Conservation (phyloP, 2,329 filamentous ascomycete species). For the Teratosphaeria pseudoeucalypti region DNA sequence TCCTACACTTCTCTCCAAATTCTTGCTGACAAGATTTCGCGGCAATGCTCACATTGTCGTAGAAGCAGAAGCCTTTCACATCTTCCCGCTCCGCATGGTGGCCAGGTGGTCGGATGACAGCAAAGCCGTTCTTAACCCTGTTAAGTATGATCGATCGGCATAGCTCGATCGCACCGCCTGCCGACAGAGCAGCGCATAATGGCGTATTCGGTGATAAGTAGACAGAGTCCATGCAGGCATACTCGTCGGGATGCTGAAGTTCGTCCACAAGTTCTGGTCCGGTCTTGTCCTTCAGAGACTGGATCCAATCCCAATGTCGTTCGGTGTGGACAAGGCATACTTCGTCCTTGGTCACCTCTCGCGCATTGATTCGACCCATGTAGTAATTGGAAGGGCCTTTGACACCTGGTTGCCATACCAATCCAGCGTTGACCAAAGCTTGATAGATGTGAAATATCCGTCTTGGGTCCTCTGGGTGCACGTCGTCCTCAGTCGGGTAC, state of each 20-base stretch:
- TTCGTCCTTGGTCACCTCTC: conserved; percentile 68
- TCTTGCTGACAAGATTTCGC: conserved; percentile 77
- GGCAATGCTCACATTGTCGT: conserved; percentile 94
- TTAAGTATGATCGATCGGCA: conserved; percentile 81
- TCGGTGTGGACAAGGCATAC: conserved; percentile 68
- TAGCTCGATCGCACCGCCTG: conserved; percentile 89
- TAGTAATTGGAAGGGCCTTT: conserved; percentile 40
- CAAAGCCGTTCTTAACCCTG: conserved; percentile 86
- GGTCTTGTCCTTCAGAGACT: conserved; percentile 39
- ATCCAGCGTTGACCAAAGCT: conserved; percentile 69
- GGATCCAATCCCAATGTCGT: conserved; percentile 72
- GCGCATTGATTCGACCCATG: conserved; percentile 61
- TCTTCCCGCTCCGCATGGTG: conserved; percentile 84
- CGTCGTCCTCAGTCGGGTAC: conserved; percentile 46
- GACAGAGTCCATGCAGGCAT: conserved; percentile 34
- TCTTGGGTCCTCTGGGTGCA: conserved; percentile 88
- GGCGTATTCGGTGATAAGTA: conserved; percentile 31
- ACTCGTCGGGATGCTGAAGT: conserved; percentile 54
- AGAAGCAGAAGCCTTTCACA: conserved; percentile 91
- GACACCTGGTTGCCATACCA: conserved; percentile 37
- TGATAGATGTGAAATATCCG: conserved; percentile 90
- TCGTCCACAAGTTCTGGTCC: conserved; percentile 23
- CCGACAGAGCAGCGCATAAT: conserved; percentile 70
- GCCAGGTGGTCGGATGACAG: conserved; percentile 86
- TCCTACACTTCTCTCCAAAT: conserved; percentile 69